Base-by-base conservation (phyloP, 2,329 filamentous ascomycete species). In the Trichoderma cornu-damae region DNA sequence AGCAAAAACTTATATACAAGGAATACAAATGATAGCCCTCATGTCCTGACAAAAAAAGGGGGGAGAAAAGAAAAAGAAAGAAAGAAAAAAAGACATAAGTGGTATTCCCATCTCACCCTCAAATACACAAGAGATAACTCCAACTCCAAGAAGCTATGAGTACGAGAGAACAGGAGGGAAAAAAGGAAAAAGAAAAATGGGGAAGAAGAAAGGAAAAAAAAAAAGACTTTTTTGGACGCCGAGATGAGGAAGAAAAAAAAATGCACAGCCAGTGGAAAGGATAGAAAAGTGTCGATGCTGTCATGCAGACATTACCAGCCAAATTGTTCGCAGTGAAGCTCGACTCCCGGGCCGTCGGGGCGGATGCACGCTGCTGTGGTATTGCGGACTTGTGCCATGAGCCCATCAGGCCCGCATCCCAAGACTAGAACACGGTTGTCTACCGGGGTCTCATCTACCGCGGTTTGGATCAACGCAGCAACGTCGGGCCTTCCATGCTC, bases 271-370 rank as follows among this genome's bases (percentile, higher is more conserved):
- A 32, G n/a, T 40, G 5, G 6, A 18, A 35, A 7, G 4, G 12
- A 48, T 6, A 30, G 18, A 18, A 6, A 22, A 34, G 3, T 6
- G 4, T 6, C 40, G 8, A 14, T 7, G 18, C 43, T 26, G 11
- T n/a, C 12, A 14, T 8, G 24, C n/a, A n/a, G 14, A 18, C 14
- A 34, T 66, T 60, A 76, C 74, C 74, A 77, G 4, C 70, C 75
- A 65, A 79, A 79, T 42, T 75, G 68, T 66, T 80, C 78, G 52
- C 74, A 75, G 66, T 80, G 77, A 12, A 80, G 66, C 61, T 78
- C 77, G 3, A 80, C 66, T 24, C 72, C 72, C 2, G 77, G 75
- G 1, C 77, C 76, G 6, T 70, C 67, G 0, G 65, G 51, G 20
- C 65, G 68, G 46, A 80, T 77, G 54, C 67, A 70, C 11, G 63